Conservation (phyloP, 768 basidiomycete species). For the Tulasnella sp. region DNA sequence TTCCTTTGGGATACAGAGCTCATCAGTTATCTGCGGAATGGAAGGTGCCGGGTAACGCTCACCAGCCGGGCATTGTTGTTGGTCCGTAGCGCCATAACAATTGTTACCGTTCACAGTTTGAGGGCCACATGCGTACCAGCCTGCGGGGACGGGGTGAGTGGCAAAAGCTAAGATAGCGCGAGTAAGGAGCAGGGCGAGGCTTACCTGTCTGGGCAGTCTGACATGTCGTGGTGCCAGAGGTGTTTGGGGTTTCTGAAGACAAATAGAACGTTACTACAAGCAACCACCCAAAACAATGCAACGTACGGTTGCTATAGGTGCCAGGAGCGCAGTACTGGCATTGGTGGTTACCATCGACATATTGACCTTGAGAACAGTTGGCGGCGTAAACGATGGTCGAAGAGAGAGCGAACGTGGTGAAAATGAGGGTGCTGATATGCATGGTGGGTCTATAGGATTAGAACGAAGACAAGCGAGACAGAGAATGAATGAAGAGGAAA, state of each 20-base stretch:
- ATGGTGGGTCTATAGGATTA: neutral
- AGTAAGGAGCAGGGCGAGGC: neutral
- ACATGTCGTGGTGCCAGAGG: neutral
- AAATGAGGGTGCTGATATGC: neutral
- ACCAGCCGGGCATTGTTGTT: conserved; percentile 11
- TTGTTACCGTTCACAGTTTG: neutral
- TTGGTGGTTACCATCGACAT: neutral
- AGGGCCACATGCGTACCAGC: conserved; percentile 12
- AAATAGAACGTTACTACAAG: neutral
- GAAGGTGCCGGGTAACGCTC: neutral
- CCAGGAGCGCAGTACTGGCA: conserved; percentile 3
- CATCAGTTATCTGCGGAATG: too few species aligned
- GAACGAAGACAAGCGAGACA: neutral
- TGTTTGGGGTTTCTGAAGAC: neutral
- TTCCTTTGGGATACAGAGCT: neutral
- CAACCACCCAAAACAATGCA: neutral
- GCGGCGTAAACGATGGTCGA: neutral
- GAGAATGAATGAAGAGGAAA: neutral
- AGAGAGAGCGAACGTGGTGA: neutral
- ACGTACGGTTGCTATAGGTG: neutral
- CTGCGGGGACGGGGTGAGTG: neutral
- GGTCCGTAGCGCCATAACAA: conserved; percentile 8
- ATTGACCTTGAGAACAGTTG: conserved; percentile 2
- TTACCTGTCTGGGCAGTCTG: conserved; percentile 1
- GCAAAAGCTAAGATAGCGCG: neutral